Conservation (phyloP, 345 rosid species). For the Cardamine chenopodiifolia region DNA sequence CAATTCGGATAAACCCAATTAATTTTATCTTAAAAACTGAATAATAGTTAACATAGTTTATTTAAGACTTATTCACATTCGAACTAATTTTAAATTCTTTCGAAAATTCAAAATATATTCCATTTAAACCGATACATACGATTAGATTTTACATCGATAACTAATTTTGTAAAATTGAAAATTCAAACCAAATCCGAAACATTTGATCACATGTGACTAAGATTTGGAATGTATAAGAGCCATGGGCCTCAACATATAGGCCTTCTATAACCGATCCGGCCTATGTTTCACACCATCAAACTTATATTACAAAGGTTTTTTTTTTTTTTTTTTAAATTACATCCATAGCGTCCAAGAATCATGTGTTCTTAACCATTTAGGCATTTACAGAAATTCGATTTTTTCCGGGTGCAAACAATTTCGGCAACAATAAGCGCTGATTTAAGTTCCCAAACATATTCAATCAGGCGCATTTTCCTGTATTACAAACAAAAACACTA, state of each 20-base stretch:
- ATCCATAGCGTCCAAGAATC: conserved; percentile 7
- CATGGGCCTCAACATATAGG: conserved; percentile 21
- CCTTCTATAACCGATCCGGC: not conserved
- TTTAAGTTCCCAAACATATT: conserved; percentile 41
- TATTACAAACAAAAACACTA: conserved; percentile 12
- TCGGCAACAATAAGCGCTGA: no score
- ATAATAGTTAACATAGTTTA: not conserved
- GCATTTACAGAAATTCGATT: not conserved
- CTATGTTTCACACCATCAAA: not conserved
- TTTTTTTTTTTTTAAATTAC: no score
- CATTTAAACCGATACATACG: not conserved
- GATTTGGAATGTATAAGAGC: not conserved
- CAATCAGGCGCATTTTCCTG: conserved; percentile 57
- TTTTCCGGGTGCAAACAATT: no score
- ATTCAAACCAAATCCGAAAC: not conserved
- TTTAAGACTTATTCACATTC: not conserved
- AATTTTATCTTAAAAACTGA: no score
- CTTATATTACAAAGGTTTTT: not conserved
- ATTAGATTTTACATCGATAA: not conserved
- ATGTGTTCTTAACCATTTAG: not conserved
- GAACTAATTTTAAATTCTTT: not conserved
- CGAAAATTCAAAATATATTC: not conserved
- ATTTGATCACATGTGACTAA: not conserved
- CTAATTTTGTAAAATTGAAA: not conserved
- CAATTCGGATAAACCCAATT: not conserved